Evolutionary conservation across 2,329 filamentous ascomycete species (phyloP).

Genomic region (Fusarium lyarnte): DNA sequence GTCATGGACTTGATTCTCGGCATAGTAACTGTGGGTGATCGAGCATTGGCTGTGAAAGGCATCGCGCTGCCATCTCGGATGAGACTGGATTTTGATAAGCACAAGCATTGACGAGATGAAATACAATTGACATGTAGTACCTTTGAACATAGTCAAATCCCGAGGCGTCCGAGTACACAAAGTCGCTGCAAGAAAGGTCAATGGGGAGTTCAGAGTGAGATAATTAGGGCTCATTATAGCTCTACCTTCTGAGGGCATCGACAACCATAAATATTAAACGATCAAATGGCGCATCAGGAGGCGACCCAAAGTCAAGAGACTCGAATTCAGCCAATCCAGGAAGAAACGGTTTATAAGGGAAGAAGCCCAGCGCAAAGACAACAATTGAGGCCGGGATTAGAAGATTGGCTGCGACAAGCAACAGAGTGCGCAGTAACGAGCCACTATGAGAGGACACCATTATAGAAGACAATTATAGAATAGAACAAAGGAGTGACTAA

Average conservation of each 20-base stretch:
- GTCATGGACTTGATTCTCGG: conserved; percentile 97
- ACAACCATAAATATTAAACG: conserved; percentile 97
- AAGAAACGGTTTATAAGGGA: conserved; percentile 95
- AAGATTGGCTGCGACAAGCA: conserved; percentile 76
- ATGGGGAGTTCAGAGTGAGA: conserved; percentile 30
- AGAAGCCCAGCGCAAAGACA: conserved; percentile 90
- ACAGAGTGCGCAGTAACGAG: conserved; percentile 47
- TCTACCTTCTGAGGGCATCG: conserved; percentile 87
- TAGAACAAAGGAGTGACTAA: conserved; percentile 19
- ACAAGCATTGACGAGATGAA: not conserved
- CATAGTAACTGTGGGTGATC: conserved; percentile 98
- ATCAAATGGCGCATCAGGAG: conserved; percentile 79
- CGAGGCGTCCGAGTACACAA: conserved; percentile 84
- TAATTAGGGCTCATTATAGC: not conserved
- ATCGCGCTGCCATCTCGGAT: conserved; percentile 85
- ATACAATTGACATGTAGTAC: conserved; percentile 56
- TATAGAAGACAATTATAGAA: conserved; percentile 13
- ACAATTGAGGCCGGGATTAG: conserved; percentile 79
- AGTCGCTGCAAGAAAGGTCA: conserved; percentile 71
- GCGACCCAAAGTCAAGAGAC: conserved; percentile 61
- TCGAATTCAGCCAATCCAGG: conserved; percentile 81
- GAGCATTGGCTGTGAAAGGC: conserved; percentile 94
- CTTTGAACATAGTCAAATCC: conserved; percentile 90
- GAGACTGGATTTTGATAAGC: conserved; percentile 64
- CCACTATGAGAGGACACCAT: conserved; percentile 42